A percentile compares a stretch with the other conserved stretches of the same genome.
Evolutionary conservation across 2,329 filamentous ascomycete genomes (phyloP).

Genomic region (Arachnopeziza araneosa): DNA sequence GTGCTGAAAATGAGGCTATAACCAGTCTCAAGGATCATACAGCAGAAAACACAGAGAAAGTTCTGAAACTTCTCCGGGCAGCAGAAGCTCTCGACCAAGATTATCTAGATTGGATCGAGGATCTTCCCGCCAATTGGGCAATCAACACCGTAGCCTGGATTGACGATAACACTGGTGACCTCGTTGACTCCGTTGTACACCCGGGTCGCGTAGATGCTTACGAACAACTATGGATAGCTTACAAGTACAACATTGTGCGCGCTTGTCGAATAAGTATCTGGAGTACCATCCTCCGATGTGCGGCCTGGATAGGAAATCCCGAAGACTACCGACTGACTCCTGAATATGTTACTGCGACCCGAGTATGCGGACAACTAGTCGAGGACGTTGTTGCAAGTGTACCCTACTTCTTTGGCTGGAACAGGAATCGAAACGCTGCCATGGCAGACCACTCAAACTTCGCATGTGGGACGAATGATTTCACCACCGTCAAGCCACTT

Average conservation of each 20-base stretch:
- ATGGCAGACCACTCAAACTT: constrained; percentile 38
- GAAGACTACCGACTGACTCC: constrained; percentile 55
- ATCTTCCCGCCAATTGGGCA: constrained; percentile 44
- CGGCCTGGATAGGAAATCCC: constrained; percentile 53
- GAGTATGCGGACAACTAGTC: constrained; percentile 46
- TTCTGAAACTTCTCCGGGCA: constrained; percentile 45
- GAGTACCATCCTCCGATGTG: constrained; percentile 51
- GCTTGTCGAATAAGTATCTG: constrained; percentile 48
- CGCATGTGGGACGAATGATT: constrained; percentile 42
- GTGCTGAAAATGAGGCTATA: constrained; percentile 45
- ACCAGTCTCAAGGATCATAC: constrained; percentile 42
- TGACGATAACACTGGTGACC: constrained; percentile 44
- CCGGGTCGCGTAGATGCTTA: constrained; percentile 56
- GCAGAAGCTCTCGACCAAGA: constrained; percentile 48
- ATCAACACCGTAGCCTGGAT: constrained; percentile 51
- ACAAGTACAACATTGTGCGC: constrained; percentile 51
- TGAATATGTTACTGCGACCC: constrained; percentile 50
- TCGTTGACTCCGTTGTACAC: constrained; percentile 46
- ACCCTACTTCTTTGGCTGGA: constrained; percentile 56
- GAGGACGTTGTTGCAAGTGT: constrained; percentile 54
- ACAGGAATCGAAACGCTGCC: constrained; percentile 35
- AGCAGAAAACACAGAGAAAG: constrained; percentile 43
- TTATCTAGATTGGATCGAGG: constrained; percentile 44
- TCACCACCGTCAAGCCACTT: constrained; percentile 12
- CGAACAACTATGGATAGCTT: constrained; percentile 51